These are phyloP conservation scores for Venturia carpophila DNA, from an alignment of 2,329 filamentous ascomycete genomes.

Conservation along the genomic window DNA sequence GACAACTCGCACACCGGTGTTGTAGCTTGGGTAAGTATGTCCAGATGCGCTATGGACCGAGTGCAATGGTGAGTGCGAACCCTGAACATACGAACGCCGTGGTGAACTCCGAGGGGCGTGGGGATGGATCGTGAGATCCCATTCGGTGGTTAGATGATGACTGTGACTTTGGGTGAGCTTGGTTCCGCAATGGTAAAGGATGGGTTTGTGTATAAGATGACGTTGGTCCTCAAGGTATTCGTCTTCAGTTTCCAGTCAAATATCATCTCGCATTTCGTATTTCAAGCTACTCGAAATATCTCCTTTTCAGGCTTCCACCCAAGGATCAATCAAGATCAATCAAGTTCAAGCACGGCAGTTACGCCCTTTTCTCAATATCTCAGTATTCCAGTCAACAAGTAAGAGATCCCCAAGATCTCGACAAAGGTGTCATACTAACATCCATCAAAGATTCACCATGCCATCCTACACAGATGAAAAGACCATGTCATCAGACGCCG, in stretches of 20 bases:
- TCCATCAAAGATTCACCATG: not conserved
- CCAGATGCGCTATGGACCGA: not conserved
- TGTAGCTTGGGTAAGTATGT: not conserved
- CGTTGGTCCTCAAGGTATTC: not conserved
- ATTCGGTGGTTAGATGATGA: not conserved
- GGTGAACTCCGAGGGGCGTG: not conserved
- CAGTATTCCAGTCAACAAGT: not conserved
- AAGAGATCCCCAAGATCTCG: not conserved
- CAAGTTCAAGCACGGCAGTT: not conserved
- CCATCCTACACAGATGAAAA: not conserved
- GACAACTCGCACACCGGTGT: not conserved
- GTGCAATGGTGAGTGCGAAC: not conserved
- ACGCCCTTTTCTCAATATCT: not conserved
- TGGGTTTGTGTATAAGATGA: not conserved
- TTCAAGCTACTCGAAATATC: not conserved
- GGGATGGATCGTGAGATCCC: not conserved
- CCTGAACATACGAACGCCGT: not conserved
- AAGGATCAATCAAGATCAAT: not conserved
- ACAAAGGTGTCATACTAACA: not conserved
- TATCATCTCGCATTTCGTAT: not conserved
- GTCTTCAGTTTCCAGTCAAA: not conserved
- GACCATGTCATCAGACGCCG: slow-evolving; percentile 3
- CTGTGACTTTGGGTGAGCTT: not conserved
- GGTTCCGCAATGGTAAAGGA: not conserved
- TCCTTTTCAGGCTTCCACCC: not conserved